Evolutionary conservation across 257 asterid species (phyloP).

Genomic region (Plectranthus barbatus): DNA sequence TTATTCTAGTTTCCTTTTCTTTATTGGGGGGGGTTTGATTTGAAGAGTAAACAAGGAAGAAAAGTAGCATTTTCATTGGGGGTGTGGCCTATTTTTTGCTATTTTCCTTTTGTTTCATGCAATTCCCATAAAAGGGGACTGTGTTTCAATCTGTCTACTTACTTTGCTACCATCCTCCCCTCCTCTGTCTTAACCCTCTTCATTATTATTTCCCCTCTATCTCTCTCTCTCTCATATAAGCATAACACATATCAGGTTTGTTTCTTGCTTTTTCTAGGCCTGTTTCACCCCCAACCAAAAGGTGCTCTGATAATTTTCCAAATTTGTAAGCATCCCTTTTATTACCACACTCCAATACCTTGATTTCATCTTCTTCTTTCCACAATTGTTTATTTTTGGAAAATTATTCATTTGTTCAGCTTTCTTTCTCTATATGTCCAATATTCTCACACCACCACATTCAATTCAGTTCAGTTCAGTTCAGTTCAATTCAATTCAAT

Average conservation of each 20-base stretch:
- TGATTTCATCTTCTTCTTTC: slow-evolving; percentile 2
- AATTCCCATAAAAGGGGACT: slow-evolving; percentile 19
- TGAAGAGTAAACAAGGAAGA: slow-evolving; percentile 9
- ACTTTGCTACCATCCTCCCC: slow-evolving; percentile 11
- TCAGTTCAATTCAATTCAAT: too few species aligned
- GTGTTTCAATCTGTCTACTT: slow-evolving; percentile 27
- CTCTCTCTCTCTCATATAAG: slow-evolving; percentile 9
- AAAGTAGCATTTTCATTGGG: not conserved
- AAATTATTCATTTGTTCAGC: not conserved
- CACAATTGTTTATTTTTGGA: slow-evolving; percentile 19
- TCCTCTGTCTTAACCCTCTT: too few species aligned
- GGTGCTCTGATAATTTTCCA: slow-evolving; percentile 43
- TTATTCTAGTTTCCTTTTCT: slow-evolving; percentile 13
- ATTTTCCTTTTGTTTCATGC: not conserved
- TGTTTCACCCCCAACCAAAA: slow-evolving; percentile 31
- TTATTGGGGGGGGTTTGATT: slow-evolving; percentile 28
- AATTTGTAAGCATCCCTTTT: slow-evolving; percentile 37
- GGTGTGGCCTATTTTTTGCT: not conserved
- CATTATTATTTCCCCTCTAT: too few species aligned
- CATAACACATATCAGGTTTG: slow-evolving; percentile 19
- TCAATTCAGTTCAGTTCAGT: too few species aligned
- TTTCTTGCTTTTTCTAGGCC: slow-evolving; percentile 45
- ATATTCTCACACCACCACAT: too few species aligned
- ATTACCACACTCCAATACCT: slow-evolving; percentile 14
- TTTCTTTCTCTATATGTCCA: too few species aligned